These are phyloP conservation scores for Synchytrium microbalum DNA, from an alignment of 371 early-diverging fungal genomes.

Conservation along the genomic window DNA sequence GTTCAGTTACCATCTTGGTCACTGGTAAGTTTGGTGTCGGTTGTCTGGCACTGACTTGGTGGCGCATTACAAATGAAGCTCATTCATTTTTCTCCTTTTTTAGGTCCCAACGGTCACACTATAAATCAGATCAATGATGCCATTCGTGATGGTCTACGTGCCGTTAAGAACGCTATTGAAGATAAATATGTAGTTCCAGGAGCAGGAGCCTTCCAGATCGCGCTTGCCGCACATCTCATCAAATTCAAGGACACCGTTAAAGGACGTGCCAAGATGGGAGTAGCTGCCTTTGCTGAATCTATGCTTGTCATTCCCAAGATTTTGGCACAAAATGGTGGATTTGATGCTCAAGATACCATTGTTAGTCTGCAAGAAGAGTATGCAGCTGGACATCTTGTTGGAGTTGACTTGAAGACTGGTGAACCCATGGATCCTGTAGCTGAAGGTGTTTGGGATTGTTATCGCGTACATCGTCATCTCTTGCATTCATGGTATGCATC, in stretches of 20 bases:
- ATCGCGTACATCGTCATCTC: slow-evolving; percentile 93
- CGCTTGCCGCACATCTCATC: slow-evolving; percentile 67
- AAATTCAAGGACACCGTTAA: slow-evolving; percentile 85
- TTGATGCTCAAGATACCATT: slow-evolving; percentile 95
- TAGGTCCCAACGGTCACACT: slow-evolving; percentile 89
- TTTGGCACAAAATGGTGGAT: slow-evolving; percentile 92
- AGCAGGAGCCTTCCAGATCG: slow-evolving; percentile 94
- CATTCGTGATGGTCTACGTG: slow-evolving; percentile 96
- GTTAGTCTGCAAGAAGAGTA: slow-evolving; percentile 82
- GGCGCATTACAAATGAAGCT: background rate
- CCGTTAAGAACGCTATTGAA: slow-evolving; percentile 95
- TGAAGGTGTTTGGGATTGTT: slow-evolving; percentile 97
- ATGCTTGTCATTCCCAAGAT: slow-evolving; percentile 94
- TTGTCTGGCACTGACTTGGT: too few species aligned
- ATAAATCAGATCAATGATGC: slow-evolving; percentile 96
- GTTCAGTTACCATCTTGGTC: slow-evolving; percentile 93
- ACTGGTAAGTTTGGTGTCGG: slow-evolving; percentile 62
- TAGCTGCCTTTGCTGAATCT: slow-evolving; percentile 95
- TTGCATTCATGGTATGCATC: slow-evolving; percentile 71
- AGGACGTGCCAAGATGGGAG: slow-evolving; percentile 92
- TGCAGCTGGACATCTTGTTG: slow-evolving; percentile 81
- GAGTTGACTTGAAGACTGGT: slow-evolving; percentile 91
- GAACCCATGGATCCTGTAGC: slow-evolving; percentile 87
- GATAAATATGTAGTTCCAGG: slow-evolving; percentile 90
- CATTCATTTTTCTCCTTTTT: background rate